Conservation (phyloP, 345 rosid genomes). For the Boechera stricta region DNA sequence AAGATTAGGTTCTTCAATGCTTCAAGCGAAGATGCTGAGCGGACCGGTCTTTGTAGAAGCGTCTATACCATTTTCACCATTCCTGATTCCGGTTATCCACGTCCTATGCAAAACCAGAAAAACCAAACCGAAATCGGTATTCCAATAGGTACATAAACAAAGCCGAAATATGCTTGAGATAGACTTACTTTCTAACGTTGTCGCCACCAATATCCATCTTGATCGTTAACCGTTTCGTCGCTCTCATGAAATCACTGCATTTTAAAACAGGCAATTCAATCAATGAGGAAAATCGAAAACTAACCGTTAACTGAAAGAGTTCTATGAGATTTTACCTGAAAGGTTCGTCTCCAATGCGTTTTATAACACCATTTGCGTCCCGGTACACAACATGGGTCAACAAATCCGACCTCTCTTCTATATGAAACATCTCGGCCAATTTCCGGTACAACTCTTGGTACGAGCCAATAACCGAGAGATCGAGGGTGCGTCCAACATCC, state of each 20-base stretch:
- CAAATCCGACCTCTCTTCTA: conserved; percentile 71
- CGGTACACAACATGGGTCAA: conserved; percentile 67
- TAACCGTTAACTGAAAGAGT: not conserved
- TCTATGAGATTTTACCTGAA: conserved; percentile 61
- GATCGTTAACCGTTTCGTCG: conserved; percentile 77
- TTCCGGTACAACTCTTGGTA: conserved; percentile 74
- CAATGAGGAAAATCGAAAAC: not conserved
- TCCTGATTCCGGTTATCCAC: conserved; percentile 66
- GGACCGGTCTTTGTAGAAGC: conserved; percentile 74
- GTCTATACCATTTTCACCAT: conserved; percentile 62
- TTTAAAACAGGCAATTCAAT: conserved; percentile 1
- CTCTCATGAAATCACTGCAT: conserved; percentile 67
- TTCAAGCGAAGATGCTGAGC: conserved; percentile 70
- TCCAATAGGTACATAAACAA: conserved; percentile 6
- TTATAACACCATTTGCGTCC: conserved; percentile 65
- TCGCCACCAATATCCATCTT: conserved; percentile 58
- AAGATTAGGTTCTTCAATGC: conserved; percentile 28
- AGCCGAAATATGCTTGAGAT: not conserved
- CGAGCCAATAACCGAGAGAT: conserved; percentile 73
- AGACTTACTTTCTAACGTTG: conserved; percentile 64
- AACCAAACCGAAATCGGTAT: conserved; percentile 32
- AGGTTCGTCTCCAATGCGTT: conserved; percentile 76
- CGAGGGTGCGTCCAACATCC: conserved; percentile 85
- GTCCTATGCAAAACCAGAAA: conserved; percentile 52
- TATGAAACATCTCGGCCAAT: conserved; percentile 77